phyloP scores from a whole-genome alignment of 2,329 filamentous ascomycete species.

The Ilyonectria mors-panacis region DNA sequence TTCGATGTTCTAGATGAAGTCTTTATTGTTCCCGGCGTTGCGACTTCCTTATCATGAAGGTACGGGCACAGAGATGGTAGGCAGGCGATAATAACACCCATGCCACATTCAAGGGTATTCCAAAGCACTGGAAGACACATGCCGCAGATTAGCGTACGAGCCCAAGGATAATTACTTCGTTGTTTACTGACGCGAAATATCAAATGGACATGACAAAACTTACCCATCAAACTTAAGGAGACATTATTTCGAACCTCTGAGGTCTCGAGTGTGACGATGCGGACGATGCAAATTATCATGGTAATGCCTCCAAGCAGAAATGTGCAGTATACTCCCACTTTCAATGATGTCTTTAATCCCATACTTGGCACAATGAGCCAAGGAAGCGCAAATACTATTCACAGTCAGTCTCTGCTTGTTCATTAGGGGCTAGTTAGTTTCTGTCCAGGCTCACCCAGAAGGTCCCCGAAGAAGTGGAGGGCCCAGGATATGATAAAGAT shows the following conservation, averaged over 20 bases:
- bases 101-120: background rate
- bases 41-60: background rate
- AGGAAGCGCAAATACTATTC: background rate
- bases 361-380: slow-evolving; percentile 6
- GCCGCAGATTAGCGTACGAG: too few species aligned
- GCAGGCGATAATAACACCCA: background rate
- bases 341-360: background rate
- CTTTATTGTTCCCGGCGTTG: background rate
- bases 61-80: background rate
- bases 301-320: background rate
- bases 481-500: slow-evolving; percentile 2
- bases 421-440: background rate
- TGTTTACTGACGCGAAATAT: background rate
- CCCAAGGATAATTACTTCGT: too few species aligned
- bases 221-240: slow-evolving; percentile 7
- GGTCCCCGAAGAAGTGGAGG: slow-evolving; percentile 6
- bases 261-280: background rate
- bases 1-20: background rate
- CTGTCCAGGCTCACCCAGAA: background rate
- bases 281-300: slow-evolving; percentile 6
- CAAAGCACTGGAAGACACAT: background rate
- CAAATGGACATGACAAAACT: background rate
- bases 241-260: background rate
- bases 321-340: slow-evolving; percentile 5
- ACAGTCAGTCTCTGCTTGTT: background rate